Percentiles rank a stretch among this genome's conserved stretches.
Conservation (phyloP, 768 basidiomycete genomes). For the Tulasnella sp. region DNA sequence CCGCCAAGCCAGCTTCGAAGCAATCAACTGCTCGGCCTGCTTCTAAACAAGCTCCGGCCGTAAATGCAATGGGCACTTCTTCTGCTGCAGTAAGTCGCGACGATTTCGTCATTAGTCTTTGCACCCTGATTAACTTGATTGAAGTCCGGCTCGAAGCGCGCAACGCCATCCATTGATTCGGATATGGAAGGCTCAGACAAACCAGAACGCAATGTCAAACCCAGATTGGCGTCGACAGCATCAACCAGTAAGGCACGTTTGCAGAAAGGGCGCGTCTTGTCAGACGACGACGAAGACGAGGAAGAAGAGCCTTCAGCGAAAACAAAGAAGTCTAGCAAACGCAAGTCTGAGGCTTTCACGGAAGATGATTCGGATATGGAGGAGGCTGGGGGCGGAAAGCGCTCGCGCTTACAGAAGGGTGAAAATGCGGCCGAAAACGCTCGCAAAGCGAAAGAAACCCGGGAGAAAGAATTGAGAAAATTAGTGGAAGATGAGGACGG, state of each 20-base stretch:
- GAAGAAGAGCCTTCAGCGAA: constrained; percentile 22
- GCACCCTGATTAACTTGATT: background rate
- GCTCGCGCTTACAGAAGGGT: constrained; percentile 18
- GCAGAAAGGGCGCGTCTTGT: constrained; percentile 40
- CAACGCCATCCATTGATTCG: constrained; percentile 7
- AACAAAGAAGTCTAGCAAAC: constrained; percentile 19
- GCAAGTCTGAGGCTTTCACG: constrained; percentile 7
- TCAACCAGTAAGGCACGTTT: constrained; percentile 24
- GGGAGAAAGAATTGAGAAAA: constrained; percentile 31
- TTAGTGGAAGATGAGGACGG: constrained; percentile 76
- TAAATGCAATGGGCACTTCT: background rate
- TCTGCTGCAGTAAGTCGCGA: background rate
- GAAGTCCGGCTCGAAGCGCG: constrained; percentile 1
- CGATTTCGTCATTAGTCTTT: background rate
- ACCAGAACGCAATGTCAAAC: constrained; percentile 14
- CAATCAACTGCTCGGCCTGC: constrained; percentile 3
- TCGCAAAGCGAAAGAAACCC: constrained; percentile 18
- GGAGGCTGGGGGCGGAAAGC: background rate
- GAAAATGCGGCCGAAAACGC: background rate
- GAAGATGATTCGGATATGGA: constrained; percentile 5
- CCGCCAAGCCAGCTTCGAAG: constrained; percentile 1
- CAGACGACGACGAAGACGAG: constrained; percentile 51
- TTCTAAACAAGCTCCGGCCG: background rate
- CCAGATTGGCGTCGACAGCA: constrained; percentile 4
- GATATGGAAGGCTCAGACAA: constrained; percentile 18